A percentile compares a stretch with the other conserved stretches of the same genome.
Evolutionary conservation across 2,329 filamentous ascomycete species (phyloP).

Genomic region (Fusarium irregulare): DNA sequence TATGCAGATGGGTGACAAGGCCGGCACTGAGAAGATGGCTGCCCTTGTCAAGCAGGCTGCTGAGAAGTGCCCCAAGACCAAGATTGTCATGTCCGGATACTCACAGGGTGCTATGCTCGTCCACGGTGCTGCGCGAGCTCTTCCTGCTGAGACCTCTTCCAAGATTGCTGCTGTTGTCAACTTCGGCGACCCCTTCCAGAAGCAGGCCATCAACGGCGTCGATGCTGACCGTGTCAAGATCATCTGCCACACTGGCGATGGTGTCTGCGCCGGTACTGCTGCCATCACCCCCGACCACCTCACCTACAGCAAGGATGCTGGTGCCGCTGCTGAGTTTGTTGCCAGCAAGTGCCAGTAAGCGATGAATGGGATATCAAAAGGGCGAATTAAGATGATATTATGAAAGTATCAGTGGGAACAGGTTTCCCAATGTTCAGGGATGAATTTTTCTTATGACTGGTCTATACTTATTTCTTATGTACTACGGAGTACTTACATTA

Average conservation of each 20-base stretch:
- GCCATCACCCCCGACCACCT: constrained; percentile 45
- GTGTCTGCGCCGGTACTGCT: constrained; percentile 47
- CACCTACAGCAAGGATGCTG: constrained; percentile 47
- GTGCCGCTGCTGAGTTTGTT: constrained; percentile 46
- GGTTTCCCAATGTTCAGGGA: not conserved
- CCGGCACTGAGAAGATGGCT: constrained; percentile 56
- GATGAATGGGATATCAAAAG: not conserved
- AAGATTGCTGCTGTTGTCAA: constrained; percentile 48
- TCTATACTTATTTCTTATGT: not conserved
- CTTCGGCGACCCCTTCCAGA: constrained; percentile 47
- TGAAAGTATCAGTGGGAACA: not conserved
- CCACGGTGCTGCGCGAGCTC: constrained; percentile 56
- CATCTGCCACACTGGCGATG: constrained; percentile 50
- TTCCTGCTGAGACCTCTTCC: constrained; percentile 50
- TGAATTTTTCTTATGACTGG: not conserved
- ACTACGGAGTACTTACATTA: not conserved
- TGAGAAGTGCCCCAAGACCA: constrained; percentile 57
- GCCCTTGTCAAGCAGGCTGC: constrained; percentile 49
- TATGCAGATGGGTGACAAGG: constrained; percentile 57
- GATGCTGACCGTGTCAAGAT: constrained; percentile 40
- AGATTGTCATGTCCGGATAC: constrained; percentile 60
- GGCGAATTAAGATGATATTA: not conserved
- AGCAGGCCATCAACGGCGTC: constrained; percentile 40
- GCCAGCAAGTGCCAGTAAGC: constrained; percentile 36
- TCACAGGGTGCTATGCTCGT: constrained; percentile 56